Conservation (phyloP, 2,329 filamentous ascomycete species). For the Xylaria sp. region DNA sequence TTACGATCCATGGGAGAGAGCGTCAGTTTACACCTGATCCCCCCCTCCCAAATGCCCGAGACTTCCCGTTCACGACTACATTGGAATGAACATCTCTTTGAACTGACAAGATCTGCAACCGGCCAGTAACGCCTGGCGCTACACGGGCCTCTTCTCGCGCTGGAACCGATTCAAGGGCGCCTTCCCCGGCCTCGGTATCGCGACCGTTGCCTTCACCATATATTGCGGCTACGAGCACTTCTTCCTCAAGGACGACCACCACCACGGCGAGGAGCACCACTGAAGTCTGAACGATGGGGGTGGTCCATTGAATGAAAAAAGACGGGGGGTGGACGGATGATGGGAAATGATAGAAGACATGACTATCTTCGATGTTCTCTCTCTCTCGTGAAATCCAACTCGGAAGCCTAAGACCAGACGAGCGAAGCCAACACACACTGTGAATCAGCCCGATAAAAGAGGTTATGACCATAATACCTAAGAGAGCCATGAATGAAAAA, state of each 20-base stretch:
- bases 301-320: not conserved
- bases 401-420: not conserved
- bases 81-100: no score
- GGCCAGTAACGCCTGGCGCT: constrained; percentile 87
- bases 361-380: not conserved
- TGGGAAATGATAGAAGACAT: no score
- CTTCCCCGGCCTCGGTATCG: constrained; percentile 89
- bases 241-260: constrained; percentile 70
- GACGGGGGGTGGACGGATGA: no score
- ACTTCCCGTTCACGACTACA: no score
- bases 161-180: constrained; percentile 81
- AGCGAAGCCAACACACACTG: not conserved
- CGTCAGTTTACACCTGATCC: constrained; percentile 41
- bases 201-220: constrained; percentile 79
- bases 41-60: not conserved
- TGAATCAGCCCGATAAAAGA: constrained; percentile 2
- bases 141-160: constrained; percentile 80
- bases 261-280: constrained; percentile 56
- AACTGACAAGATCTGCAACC: no score
- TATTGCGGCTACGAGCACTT: constrained; percentile 90
- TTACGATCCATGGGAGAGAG: constrained; percentile 63
- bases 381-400: not conserved
- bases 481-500: constrained; percentile 1
- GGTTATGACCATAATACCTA: not conserved
- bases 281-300: constrained; percentile 32